Base-by-base conservation (phyloP, 2,329 filamentous ascomycete genomes). In the Colletotrichum viniferum region DNA sequence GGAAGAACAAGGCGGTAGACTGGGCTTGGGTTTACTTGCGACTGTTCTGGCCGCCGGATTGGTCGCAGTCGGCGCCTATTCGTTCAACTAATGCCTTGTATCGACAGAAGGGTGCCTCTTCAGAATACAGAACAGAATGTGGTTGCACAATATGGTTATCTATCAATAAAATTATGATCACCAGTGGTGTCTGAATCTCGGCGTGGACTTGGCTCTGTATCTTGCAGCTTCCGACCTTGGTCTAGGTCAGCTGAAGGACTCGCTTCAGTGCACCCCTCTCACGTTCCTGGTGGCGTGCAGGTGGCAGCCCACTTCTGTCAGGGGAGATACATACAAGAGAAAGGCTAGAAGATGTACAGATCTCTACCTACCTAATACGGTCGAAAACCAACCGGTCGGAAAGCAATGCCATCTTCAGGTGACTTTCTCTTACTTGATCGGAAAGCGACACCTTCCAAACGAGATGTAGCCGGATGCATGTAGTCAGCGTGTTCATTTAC, bases 331-430 rank as follows among this genome's bases (percentile, higher is more conserved):
- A n/a, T 30, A 30, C 36, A 18, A 24, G 34, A n/a, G 63, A n/a
- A 4, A 14, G 5, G 10, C 36, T 52, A n/a, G 24, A 38, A 14
- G 63, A 65, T 52, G 34, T 34, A 28, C 63, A 65, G 63, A 65
- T 52, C 38, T 52, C 38, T 65, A 65, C 63, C 63, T 65, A 26
- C 63, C 63, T 6, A 38, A 32, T 65, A 14, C 30, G 38, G 63
- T 28, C 26, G 10, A 38, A 13, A n/a, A 52, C 63, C 63, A 55
- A 24, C 18, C 18, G 38, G 63, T 34, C 32, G 48, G 48, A 52
- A 26, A 55, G 48, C 30, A 14, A 43, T 32, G 26, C 10, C 38
- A 24, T 30, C 32, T 38, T 28, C 16, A 52, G n/a, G 43, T 52
- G 10, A 52, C n/a, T 52, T 52, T 52, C 43, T 52, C 43, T 52